Evolutionary conservation across 2,329 filamentous ascomycete species (phyloP).

Genomic region (Thielaviopsis ethacetica): DNA sequence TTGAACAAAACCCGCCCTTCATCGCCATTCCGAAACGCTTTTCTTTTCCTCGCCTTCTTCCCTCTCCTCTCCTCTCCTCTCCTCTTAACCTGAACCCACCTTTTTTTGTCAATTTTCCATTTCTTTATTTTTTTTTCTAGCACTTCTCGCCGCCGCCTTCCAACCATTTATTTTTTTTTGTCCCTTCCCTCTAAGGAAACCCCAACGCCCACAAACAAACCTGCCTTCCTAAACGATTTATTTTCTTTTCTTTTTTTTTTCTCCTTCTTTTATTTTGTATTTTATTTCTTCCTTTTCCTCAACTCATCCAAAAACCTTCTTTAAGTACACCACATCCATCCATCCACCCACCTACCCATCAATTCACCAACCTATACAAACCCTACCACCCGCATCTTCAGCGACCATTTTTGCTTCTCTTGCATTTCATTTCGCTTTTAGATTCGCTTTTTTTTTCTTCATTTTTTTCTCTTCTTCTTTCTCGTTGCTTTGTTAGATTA

Average conservation of each 20-base stretch:
- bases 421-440: too few species aligned
- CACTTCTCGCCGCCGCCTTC: too few species aligned
- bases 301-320: too few species aligned
- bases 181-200: too few species aligned
- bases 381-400: not conserved
- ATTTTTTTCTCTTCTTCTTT: not conserved
- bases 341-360: too few species aligned
- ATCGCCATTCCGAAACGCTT: not conserved
- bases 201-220: too few species aligned
- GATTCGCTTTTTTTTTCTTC: not conserved
- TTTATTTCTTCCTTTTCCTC: not conserved
- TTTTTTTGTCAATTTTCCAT: not conserved
- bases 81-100: not conserved
- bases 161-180: too few species aligned
- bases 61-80: too few species aligned
- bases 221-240: not conserved
- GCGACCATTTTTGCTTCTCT: too few species aligned
- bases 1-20: constrained; percentile 2
- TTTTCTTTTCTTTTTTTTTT: not conserved
- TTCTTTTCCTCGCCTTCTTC: not conserved
- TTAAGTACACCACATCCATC: not conserved
- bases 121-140: too few species aligned
- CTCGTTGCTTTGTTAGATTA: not conserved
- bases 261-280: too few species aligned
- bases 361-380: too few species aligned